Evolutionary conservation across 352 stramenopile species (phyloP).

Genomic region (Globisporangium camurandrum): DNA sequence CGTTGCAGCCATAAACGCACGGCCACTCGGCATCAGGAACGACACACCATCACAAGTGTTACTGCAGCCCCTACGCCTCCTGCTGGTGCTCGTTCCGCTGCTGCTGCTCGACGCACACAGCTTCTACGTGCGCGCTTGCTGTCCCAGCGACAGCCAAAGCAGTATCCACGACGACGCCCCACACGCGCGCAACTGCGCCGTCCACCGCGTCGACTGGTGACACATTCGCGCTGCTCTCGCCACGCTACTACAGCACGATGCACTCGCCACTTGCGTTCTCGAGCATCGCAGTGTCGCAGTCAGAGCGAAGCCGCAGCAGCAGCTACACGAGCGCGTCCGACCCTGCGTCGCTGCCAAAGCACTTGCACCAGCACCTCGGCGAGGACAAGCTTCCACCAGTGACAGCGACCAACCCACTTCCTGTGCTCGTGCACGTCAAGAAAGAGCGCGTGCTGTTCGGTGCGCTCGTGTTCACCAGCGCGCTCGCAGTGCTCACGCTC

Average conservation of each 20-base stretch:
- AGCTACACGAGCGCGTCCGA: conserved; percentile 2
- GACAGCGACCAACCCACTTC: conserved; percentile 21
- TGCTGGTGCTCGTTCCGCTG: neutral
- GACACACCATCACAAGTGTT: neutral
- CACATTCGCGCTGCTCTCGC: conserved; percentile 2
- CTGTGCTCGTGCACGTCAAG: conserved; percentile 33
- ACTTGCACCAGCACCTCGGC: conserved; percentile 11
- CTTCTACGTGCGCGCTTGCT: neutral
- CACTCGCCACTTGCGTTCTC: conserved; percentile 57
- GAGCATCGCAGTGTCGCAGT: conserved; percentile 56
- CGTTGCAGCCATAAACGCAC: neutral
- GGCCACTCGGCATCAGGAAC: neutral
- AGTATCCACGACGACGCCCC: neutral
- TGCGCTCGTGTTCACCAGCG: conserved; percentile 13
- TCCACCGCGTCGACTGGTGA: neutral
- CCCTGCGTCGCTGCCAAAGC: conserved; percentile 13
- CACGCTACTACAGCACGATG: conserved; percentile 21
- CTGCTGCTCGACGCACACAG: neutral
- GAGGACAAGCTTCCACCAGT: neutral
- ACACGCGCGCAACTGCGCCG: neutral
- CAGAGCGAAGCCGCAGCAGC: conserved; percentile 16
- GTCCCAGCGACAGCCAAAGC: neutral
- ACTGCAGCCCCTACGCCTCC: neutral
- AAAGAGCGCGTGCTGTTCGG: conserved; percentile 27
- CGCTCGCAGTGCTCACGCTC: conserved; percentile 17